Conservation (phyloP, 345 rosid species). For the Carallia pectinifolia region DNA sequence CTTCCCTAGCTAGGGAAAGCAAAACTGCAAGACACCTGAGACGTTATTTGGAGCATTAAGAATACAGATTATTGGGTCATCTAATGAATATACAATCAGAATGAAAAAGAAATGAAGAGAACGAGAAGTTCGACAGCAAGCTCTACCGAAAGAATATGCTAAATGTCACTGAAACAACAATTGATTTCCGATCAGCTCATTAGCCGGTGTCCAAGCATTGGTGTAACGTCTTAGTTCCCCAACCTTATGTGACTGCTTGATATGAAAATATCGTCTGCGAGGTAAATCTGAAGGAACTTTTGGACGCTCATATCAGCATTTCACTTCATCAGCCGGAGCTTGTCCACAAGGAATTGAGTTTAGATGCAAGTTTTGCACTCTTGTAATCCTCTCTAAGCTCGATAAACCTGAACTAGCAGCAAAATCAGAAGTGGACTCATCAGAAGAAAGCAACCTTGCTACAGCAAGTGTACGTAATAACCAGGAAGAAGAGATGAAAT, state of each 20-base stretch:
- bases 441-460: neutral
- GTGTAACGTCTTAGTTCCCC: too few relatives aligned
- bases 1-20: constrained; percentile 7
- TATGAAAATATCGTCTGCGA: neutral
- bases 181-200: constrained; percentile 10
- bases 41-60: constrained; percentile 1
- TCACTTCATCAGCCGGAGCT: constrained; percentile 50
- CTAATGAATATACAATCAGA: constrained; percentile 21
- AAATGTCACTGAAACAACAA: neutral
- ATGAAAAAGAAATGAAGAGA: neutral
- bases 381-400: constrained; percentile 95
- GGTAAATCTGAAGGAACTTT: too few relatives aligned
- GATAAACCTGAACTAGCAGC: constrained; percentile 61
- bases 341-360: constrained; percentile 76
- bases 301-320: constrained; percentile 6
- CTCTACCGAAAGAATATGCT: neutral
- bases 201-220: neutral
- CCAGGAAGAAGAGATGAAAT: neutral
- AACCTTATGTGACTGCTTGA: too few relatives aligned
- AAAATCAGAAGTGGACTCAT: neutral
- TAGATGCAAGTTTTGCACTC: constrained; percentile 88
- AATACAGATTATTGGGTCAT: neutral
- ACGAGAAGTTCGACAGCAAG: neutral
- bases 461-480: neutral
- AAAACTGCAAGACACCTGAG: constrained; percentile 19